phyloP scores from a whole-genome alignment of 2,329 filamentous ascomycete genomes.

The Epicoccum sorghinum region DNA sequence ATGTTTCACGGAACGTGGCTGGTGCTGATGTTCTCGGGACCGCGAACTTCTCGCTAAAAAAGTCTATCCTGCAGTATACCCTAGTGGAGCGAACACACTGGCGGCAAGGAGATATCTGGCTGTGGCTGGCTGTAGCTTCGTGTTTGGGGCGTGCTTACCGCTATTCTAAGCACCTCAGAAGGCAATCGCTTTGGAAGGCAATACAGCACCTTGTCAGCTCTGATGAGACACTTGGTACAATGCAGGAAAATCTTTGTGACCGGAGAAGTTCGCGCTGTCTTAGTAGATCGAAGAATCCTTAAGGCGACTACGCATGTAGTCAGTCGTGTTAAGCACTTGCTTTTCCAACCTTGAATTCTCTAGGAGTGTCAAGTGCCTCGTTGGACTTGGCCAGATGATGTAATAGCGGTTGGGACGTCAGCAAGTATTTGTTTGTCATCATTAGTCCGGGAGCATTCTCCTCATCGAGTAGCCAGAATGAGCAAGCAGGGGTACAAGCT shows the following conservation, averaged over 20 bases:
- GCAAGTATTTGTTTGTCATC: background rate
- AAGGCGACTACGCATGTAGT: no score
- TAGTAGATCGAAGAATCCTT: no score
- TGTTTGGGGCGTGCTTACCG: background rate
- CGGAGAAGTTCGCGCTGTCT: no score
- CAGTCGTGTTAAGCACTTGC: no score
- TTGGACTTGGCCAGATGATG: background rate
- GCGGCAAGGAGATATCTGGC: background rate
- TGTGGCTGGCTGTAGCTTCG: slow-evolving; percentile 13
- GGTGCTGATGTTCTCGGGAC: background rate
- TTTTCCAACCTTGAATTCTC: no score
- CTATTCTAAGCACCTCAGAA: background rate
- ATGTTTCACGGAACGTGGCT: background rate
- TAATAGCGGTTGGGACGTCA: slow-evolving; percentile 1
- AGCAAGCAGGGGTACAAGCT: slow-evolving; percentile 1
- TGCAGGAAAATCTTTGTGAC: no score
- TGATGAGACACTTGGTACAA: no score
- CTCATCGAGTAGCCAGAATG: background rate
- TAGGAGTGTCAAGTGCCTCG: no score
- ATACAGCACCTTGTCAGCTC: no score
- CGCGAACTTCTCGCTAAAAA: background rate
- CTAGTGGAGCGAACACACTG: background rate
- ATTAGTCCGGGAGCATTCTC: background rate
- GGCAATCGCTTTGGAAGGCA: no score
- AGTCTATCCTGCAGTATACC: background rate